Evolutionary conservation across 2,329 filamentous ascomycete species (phyloP).

Genomic region (Diplodia scrobiculata): DNA sequence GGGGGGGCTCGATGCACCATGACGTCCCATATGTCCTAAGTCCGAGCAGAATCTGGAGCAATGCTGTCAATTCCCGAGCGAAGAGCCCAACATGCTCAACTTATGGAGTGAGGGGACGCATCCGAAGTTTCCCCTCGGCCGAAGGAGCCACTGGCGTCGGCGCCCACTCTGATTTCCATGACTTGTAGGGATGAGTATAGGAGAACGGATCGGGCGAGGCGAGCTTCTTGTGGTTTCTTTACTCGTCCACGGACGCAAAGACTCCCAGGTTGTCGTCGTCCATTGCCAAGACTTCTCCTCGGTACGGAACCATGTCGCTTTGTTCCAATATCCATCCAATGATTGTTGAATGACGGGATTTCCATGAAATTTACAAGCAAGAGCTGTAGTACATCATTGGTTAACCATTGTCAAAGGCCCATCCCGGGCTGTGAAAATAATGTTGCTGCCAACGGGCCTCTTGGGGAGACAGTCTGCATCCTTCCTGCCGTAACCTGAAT

Average conservation of each 20-base stretch:
- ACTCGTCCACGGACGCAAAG: background rate
- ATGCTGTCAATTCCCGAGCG: too few relatives aligned
- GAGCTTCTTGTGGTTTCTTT: background rate
- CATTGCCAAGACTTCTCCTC: background rate
- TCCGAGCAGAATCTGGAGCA: background rate
- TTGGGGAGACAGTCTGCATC: too few relatives aligned
- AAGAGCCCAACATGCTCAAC: background rate
- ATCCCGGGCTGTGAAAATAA: too few relatives aligned
- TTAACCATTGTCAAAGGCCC: too few relatives aligned
- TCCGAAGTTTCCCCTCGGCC: conserved; percentile 17
- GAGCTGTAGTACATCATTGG: too few relatives aligned
- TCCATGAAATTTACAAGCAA: too few relatives aligned
- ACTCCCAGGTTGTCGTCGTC: too few relatives aligned
- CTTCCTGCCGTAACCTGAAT: too few relatives aligned
- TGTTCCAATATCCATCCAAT: background rate
- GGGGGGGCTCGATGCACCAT: background rate
- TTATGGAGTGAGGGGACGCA: background rate
- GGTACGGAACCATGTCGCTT: background rate
- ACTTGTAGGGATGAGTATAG: background rate
- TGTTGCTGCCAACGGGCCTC: too few relatives aligned
- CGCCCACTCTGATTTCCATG: background rate
- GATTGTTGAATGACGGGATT: background rate
- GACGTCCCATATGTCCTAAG: background rate
- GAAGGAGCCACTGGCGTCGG: background rate
- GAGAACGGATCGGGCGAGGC: background rate